phyloP scores from a whole-genome alignment of 768 basidiomycete species.

The Gelatoporia subvermispora region DNA sequence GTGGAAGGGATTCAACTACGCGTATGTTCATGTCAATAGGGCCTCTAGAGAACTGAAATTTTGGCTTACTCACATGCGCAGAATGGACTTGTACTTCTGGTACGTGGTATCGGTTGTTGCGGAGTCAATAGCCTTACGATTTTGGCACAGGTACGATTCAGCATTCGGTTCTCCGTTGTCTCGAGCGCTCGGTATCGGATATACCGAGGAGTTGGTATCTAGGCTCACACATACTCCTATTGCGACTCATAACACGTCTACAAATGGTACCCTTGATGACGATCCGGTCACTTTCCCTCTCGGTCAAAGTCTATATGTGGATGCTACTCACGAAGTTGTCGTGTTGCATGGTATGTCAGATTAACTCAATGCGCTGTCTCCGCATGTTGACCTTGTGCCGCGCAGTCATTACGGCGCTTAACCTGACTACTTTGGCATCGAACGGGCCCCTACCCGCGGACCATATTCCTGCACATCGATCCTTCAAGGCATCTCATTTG shows the following conservation, averaged over 20 bases:
- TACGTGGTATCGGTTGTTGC: not conserved
- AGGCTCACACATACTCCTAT: slow-evolving; percentile 78
- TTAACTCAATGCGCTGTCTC: not conserved
- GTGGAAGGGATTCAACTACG: slow-evolving; percentile 91
- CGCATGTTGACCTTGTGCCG: not conserved
- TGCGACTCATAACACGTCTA: slow-evolving; percentile 68
- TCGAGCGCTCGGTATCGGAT: slow-evolving; percentile 73
- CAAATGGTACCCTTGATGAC: slow-evolving; percentile 77
- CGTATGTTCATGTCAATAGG: slow-evolving; percentile 44
- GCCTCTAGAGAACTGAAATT: no score
- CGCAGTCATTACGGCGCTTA: slow-evolving; percentile 78
- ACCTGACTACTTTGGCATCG: slow-evolving; percentile 67
- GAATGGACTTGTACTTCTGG: slow-evolving; percentile 68
- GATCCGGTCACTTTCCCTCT: slow-evolving; percentile 67
- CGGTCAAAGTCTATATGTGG: slow-evolving; percentile 71
- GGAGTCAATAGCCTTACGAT: no score
- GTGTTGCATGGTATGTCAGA: slow-evolving; percentile 64
- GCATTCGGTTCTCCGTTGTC: slow-evolving; percentile 81
- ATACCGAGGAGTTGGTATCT: slow-evolving; percentile 77
- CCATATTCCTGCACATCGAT: slow-evolving; percentile 58
- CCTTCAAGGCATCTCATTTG: slow-evolving; percentile 72
- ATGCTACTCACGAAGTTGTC: slow-evolving; percentile 90
- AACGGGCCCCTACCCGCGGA: slow-evolving; percentile 72
- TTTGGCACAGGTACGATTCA: slow-evolving; percentile 55
- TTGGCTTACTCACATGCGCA: slow-evolving; percentile 19